phyloP scores from a whole-genome alignment of 768 basidiomycete species.

The Neoboletus brunneissimus region DNA sequence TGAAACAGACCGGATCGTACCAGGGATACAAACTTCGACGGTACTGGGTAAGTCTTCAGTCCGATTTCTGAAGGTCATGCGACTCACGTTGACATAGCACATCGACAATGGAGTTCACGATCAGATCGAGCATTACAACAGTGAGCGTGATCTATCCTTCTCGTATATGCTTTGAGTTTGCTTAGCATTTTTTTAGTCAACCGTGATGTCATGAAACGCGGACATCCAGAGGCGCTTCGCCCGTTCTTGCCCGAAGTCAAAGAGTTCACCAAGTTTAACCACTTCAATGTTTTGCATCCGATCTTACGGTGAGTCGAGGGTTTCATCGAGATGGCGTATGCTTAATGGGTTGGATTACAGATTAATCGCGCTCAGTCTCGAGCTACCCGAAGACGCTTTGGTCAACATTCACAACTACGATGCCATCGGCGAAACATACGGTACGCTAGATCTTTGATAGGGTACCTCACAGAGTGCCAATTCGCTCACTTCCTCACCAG shows the following conservation, averaged over 20 bases:
- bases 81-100: constrained; percentile 37
- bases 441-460: constrained; percentile 23
- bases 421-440: constrained; percentile 40
- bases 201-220: constrained; percentile 43
- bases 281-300: constrained; percentile 49
- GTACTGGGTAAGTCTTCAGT: constrained; percentile 42
- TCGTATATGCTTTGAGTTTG: background rate
- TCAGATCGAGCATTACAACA: constrained; percentile 62
- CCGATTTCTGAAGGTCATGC: background rate
- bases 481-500: constrained; percentile 28
- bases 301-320: constrained; percentile 37
- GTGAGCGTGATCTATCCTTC: constrained; percentile 33
- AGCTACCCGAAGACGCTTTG: constrained; percentile 52
- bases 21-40: constrained; percentile 53
- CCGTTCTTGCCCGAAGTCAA: constrained; percentile 54
- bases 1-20: constrained; percentile 45
- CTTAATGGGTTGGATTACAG: constrained; percentile 24
- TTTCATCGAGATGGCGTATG: background rate
- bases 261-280: constrained; percentile 49
- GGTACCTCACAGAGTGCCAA: background rate
- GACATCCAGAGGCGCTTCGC: constrained; percentile 48
- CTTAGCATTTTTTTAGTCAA: constrained; percentile 39
- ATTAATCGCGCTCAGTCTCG: constrained; percentile 49
- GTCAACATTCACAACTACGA: constrained; percentile 47
- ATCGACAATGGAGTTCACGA: constrained; percentile 62